These are phyloP conservation scores for Rhodotorula paludigena DNA, from an alignment of 768 basidiomycete species.

Conservation along the genomic window DNA sequence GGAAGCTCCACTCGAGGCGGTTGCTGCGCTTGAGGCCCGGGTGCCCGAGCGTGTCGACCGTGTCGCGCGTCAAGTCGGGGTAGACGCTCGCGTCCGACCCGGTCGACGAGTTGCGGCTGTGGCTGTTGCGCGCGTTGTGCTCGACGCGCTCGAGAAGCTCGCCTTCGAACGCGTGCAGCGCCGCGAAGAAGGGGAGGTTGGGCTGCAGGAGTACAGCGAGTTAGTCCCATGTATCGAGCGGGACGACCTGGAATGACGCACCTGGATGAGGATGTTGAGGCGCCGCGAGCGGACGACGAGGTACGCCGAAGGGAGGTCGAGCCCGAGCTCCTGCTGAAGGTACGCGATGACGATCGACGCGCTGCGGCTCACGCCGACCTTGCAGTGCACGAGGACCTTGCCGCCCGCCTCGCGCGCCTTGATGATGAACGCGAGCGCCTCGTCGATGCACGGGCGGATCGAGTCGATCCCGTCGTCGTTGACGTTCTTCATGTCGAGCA, in stretches of 20 bases:
- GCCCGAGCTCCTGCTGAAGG: conserved; percentile 80
- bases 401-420: conserved; percentile 74
- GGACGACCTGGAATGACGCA: neutral
- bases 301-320: conserved; percentile 89
- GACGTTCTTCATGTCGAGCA: conserved; percentile 69
- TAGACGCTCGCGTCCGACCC: neutral
- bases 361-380: conserved; percentile 96
- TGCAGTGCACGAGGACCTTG: conserved; percentile 87
- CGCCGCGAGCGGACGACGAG: conserved; percentile 83
- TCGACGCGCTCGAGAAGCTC: conserved; percentile 57
- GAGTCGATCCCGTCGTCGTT: conserved; percentile 91
- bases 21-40: conserved; percentile 57
- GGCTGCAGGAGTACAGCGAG: conserved; percentile 66
- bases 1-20: conserved; percentile 72
- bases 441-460: conserved; percentile 77
- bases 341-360: conserved; percentile 96
- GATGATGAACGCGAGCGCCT: conserved; percentile 91
- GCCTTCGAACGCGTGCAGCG: conserved; percentile 90
- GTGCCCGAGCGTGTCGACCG: conserved; percentile 51
- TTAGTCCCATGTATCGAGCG: conserved; percentile 53
- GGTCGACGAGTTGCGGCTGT: neutral
- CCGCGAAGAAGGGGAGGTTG: conserved; percentile 91
- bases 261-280: conserved; percentile 55
- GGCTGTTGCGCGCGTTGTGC: neutral
- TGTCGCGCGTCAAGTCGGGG: neutral